Percentiles rank a stretch among this genome's conserved stretches.
These are phyloP conservation scores for Theobroma grandiflorum DNA, from an alignment of 441 rosid species.

Conservation along the genomic window DNA sequence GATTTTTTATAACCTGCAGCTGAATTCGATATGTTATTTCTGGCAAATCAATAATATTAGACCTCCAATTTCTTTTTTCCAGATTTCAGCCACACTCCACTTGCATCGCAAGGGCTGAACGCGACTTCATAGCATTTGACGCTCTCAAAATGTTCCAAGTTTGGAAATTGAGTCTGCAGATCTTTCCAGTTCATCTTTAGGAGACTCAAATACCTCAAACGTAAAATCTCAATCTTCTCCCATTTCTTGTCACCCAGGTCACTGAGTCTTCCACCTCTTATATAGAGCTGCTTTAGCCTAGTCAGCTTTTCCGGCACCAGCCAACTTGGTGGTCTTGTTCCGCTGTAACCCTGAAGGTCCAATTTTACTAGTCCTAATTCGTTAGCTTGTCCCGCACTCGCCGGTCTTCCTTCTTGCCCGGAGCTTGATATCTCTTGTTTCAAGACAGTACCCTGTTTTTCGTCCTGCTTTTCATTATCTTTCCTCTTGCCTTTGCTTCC, in stretches of 20 bases:
- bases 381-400: too few relatives aligned
- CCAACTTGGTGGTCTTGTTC: slow-evolving; percentile 34
- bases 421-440: slow-evolving; percentile 9
- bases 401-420: too few relatives aligned
- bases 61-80: neutral
- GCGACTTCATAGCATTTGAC: slow-evolving; percentile 50
- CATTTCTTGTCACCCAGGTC: slow-evolving; percentile 31
- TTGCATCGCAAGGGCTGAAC: slow-evolving; percentile 48
- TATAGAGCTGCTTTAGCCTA: slow-evolving; percentile 35
- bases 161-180: slow-evolving; percentile 41
- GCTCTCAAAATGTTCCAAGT: slow-evolving; percentile 47
- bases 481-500: neutral
- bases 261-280: slow-evolving; percentile 52
- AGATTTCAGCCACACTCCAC: slow-evolving; percentile 28
- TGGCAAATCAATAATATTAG: neutral
- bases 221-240: slow-evolving; percentile 38
- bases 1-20: neutral
- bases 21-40: neutral
- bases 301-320: slow-evolving; percentile 22
- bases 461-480: neutral
- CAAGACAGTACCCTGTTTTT: too few relatives aligned
- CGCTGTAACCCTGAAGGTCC: slow-evolving; percentile 45
- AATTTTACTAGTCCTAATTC: too few relatives aligned
- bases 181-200: slow-evolving; percentile 43
- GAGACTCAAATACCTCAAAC: slow-evolving; percentile 49